Evolutionary conservation across 164 flowering plant genomes (phyloP), one percentile per base, ranked within the genome.

Genomic region (Houttuynia cordata): DNA sequence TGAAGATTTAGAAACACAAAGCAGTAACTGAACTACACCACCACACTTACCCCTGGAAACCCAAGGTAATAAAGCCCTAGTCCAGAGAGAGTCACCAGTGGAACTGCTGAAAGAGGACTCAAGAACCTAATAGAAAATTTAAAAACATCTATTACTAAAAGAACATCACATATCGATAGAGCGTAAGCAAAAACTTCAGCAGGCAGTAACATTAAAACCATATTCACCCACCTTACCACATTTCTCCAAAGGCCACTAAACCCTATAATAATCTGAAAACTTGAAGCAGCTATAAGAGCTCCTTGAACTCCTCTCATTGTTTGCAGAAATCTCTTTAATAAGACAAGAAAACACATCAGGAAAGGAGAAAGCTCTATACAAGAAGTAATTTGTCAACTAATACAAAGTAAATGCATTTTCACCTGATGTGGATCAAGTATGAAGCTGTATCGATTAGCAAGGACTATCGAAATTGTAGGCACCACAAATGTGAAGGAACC

Each of bases 221-320:
- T 6, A 30, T 23, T 23, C n/a, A 63, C 59, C 51, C 59, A 93
- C 99, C 97, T 87, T 56, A 91, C 74, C 64, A 91, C 86, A 71
- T 83, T 88, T 51, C 96, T 90, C 99, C 97, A 94, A 51, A 94
- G 96, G 24, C 99, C 99, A 76, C 97, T 94, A 75, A 94, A 91
- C 13, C 99, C 99, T 17, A 94, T 71, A 60, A 94, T 81, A 61
- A 94, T 94, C 75, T 91, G 99, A 76, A 94, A 81, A 62, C 83
- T 77, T 59, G 99, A 94, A 64, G 99, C 96, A 61, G 84, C 82
- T 64, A 94, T 86, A 24, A 88, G 74, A 20, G 97, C 78, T 57
- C 99, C 99, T 60, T 94, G 99, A 55, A 80, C 83, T 53, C 83
- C 96, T 67, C 96, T 78, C 96, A 94, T 94, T 51, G 70, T 82